These are phyloP conservation scores for Pecoramyces ruminantium DNA, from an alignment of 192 early-diverging fungal genomes.

Conservation along the genomic window DNA sequence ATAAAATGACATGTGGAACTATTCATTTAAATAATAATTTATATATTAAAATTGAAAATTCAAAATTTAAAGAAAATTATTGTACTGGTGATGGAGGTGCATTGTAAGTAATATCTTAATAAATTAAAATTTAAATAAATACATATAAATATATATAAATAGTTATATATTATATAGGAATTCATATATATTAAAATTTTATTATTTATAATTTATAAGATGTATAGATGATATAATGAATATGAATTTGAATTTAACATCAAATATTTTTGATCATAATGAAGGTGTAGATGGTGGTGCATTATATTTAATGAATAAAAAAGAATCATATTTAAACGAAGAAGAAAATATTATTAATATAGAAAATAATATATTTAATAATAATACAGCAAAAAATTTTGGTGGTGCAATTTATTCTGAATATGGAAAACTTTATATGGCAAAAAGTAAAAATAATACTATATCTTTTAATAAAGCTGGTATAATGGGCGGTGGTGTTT, in stretches of 20 bases:
- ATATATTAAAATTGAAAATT: neutral
- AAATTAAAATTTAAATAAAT: neutral
- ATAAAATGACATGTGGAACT: neutral
- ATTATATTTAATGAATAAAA: no score
- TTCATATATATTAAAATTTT: no score
- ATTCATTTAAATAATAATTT: neutral
- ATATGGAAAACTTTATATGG: neutral
- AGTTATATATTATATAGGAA: no score
- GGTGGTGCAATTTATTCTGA: neutral
- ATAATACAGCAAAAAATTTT: neutral
- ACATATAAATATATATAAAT: no score
- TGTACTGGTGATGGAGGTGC: neutral
- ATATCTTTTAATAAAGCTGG: neutral
- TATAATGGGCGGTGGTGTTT: neutral
- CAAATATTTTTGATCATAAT: no score
- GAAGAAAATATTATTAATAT: neutral
- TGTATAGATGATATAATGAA: no score
- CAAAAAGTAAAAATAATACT: neutral
- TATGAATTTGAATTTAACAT: no score
- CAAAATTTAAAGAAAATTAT: neutral
- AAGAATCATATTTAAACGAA: no score
- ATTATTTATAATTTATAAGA: no score
- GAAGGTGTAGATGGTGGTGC: no score
- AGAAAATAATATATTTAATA: neutral
- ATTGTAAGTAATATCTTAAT: neutral